These are phyloP conservation scores for Arthrocladium fulminans DNA, from an alignment of 2,329 filamentous ascomycete genomes.

Conservation along the genomic window DNA sequence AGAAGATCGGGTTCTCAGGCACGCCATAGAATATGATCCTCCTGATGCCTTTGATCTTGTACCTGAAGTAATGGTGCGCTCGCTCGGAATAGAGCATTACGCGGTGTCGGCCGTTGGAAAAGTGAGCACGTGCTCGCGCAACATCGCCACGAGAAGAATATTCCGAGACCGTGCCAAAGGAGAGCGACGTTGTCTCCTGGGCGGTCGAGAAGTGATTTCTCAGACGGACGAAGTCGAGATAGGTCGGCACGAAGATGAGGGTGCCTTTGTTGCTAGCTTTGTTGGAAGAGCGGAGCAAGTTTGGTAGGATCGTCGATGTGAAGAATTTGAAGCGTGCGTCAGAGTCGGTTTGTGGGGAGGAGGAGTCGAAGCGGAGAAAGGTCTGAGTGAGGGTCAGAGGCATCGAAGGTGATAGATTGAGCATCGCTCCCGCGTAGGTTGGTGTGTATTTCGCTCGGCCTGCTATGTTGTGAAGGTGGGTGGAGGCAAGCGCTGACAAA, in stretches of 20 bases:
- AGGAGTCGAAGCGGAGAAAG: conserved; percentile 74
- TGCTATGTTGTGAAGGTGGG: conserved; percentile 67
- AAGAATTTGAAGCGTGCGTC: conserved; percentile 90
- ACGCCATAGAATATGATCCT: conserved; percentile 81
- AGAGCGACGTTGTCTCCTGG: conserved; percentile 44
- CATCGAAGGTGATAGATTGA: conserved; percentile 49
- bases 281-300: conserved; percentile 59
- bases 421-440: conserved; percentile 62
- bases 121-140: conserved; percentile 76
- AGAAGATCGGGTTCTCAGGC: conserved; percentile 67
- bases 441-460: conserved; percentile 68
- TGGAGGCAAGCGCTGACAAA: conserved; percentile 68
- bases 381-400: conserved; percentile 68
- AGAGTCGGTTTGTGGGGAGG: conserved; percentile 64
- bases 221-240: conserved; percentile 88
- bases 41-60: conserved; percentile 70
- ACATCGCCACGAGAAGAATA: conserved; percentile 73
- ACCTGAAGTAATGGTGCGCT: conserved; percentile 93
- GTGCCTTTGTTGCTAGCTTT: conserved; percentile 55
- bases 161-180: conserved; percentile 80
- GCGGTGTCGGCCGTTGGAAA: conserved; percentile 70
- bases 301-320: conserved; percentile 67
- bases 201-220: conserved; percentile 84
- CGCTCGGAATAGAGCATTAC: conserved; percentile 87
- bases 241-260: conserved; percentile 82